A percentile compares a stretch with the other conserved stretches of the same genome.
Conservation (phyloP, 2,329 filamentous ascomycete genomes). For the Paecilomyces formosus region DNA sequence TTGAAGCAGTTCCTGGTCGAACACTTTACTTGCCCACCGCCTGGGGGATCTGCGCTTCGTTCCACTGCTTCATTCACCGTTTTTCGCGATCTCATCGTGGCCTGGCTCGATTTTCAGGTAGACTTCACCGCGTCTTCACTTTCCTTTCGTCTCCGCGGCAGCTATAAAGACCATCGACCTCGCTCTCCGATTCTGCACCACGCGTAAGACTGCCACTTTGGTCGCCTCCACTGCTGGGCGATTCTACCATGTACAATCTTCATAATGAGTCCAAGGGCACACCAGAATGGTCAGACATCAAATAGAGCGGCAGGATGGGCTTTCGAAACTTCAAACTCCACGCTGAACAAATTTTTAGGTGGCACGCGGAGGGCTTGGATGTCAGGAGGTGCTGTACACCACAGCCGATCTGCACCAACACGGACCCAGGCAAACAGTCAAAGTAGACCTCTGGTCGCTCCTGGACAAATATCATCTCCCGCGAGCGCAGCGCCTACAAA, state of each 20-base stretch:
- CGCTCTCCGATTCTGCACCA: background rate
- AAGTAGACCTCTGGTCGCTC: background rate
- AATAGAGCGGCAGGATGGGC: constrained; percentile 8
- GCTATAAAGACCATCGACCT: background rate
- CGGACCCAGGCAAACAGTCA: background rate
- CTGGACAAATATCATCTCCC: background rate
- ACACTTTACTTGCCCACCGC: background rate
- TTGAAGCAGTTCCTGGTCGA: background rate
- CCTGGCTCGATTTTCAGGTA: background rate
- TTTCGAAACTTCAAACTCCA: constrained; percentile 29
- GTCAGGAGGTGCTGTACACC: constrained; percentile 5
- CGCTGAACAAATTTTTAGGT: constrained; percentile 33
- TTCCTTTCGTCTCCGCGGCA: background rate
- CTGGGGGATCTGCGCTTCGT: background rate
- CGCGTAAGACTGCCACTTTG: background rate
- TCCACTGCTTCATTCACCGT: background rate
- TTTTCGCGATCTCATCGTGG: background rate
- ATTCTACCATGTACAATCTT: constrained; percentile 6
- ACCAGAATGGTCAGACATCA: constrained; percentile 5
- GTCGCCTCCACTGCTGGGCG: background rate
- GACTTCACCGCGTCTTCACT: background rate
- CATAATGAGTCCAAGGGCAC: constrained; percentile 5
- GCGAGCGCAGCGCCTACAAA: background rate
- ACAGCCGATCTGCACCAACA: background rate
- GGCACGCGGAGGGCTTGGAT: constrained; percentile 33